phyloP scores from a whole-genome alignment of 257 asterid genomes.

The Solanum chaucha region DNA sequence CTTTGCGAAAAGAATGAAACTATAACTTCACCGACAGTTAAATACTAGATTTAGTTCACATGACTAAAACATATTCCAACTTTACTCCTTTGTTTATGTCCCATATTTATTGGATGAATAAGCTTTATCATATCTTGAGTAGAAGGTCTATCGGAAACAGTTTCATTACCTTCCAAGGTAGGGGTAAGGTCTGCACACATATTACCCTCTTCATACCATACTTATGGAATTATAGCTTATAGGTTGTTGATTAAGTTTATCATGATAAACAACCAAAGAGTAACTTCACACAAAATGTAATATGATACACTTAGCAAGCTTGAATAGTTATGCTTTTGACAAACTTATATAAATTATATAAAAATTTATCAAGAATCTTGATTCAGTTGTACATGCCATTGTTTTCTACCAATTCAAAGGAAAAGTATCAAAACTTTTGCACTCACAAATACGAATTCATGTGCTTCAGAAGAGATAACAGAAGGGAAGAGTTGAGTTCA shows the following conservation, averaged over 20 bases:
- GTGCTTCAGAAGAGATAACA: neutral
- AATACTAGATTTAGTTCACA: no score
- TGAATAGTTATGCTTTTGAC: neutral
- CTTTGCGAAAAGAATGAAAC: no score
- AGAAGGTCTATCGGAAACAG: fast-evolving
- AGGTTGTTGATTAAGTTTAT: neutral
- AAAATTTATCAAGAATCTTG: neutral
- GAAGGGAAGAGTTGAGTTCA: neutral
- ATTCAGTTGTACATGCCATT: neutral
- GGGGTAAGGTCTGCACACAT: no score
- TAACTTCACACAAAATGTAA: neutral
- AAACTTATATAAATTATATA: neutral
- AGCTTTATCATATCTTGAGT: neutral
- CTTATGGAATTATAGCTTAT: neutral
- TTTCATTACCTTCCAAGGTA: neutral
- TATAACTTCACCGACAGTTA: no score
- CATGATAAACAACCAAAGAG: neutral
- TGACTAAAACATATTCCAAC: neutral
- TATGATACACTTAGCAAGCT: neutral
- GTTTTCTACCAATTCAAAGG: neutral
- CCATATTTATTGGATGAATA: neutral
- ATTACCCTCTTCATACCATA: neutral
- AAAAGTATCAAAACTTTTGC: neutral
- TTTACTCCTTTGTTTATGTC: neutral
- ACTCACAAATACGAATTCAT: neutral